Evolutionary conservation across 1,284 basidiomycete genomes (phyloP).

Genomic region (Ganoderma lingzhi): DNA sequence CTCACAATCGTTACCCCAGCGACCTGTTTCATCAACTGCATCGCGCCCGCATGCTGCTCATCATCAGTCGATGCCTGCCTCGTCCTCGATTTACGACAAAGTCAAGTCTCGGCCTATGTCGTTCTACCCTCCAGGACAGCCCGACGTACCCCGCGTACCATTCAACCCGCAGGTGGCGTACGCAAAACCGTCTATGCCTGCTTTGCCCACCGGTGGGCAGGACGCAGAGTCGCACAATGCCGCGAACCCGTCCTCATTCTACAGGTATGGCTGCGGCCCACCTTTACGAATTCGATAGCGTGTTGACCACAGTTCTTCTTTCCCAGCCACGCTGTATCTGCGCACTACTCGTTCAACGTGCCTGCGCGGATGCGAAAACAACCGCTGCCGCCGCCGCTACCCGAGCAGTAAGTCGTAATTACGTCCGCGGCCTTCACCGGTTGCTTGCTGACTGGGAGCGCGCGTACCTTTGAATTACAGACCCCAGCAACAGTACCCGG

Average conservation of each 20-base stretch:
- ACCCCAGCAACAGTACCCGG: conserved; percentile 9
- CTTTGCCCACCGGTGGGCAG: conserved; percentile 16
- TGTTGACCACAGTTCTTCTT: conserved; percentile 5
- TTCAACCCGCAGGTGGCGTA: conserved; percentile 63
- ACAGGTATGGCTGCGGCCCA: conserved; percentile 53
- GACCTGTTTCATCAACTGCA: conserved; percentile 7
- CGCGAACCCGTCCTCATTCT: conserved; percentile 55
- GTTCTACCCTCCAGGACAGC: conserved; percentile 20
- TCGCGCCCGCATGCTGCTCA: conserved; percentile 14
- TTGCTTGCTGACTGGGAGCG: conserved; percentile 1
- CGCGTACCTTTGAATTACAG: not conserved
- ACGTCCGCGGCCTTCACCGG: not conserved
- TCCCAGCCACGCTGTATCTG: conserved; percentile 35
- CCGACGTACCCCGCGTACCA: conserved; percentile 25
- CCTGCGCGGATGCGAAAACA: conserved; percentile 23
- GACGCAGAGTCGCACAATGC: conserved; percentile 29
- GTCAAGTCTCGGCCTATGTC: conserved; percentile 16
- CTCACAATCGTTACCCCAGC: conserved; percentile 19
- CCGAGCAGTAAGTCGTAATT: conserved; percentile 14
- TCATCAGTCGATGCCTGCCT: conserved; percentile 13
- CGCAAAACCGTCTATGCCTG: conserved; percentile 26
- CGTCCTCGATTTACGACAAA: conserved; percentile 3
- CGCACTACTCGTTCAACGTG: conserved; percentile 31
- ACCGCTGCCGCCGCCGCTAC: conserved; percentile 7
- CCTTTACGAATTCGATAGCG: too few species aligned